Evolutionary conservation across 164 flowering plant species (phyloP), one percentile per base, ranked within the genome.

Genomic region (Hamamelis virginiana): DNA sequence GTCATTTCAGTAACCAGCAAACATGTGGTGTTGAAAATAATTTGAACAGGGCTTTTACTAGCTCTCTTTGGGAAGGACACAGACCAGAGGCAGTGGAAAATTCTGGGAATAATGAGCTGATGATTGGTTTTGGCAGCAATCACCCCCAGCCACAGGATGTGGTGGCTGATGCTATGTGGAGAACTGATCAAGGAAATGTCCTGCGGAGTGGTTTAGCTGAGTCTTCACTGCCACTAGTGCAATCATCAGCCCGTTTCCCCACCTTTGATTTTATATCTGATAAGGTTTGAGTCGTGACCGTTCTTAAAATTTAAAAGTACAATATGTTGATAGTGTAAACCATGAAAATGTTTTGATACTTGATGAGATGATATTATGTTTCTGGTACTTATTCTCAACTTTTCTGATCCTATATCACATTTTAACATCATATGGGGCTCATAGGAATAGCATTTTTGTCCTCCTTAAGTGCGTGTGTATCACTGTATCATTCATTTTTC

Each of bases 211-310:
- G 74, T 72, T 59, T 80, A 25, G 43, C 59, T 52, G 65, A 68
- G 70, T 18, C 77, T 65, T 62, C 83, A 63, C 60, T 71, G 57
- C 72, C 64, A 27, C 70, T 59, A 4, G 69, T 59, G 45, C 84
- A 75, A 62, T 51, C 78, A 43, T 72, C 86, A 21, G 60, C 71
- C 60, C 67, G 71, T 52, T 75, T 74, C 75, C 68, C 66, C n/a
- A 15, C 75, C 52, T 77, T 76, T 61, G 80, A 72, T 69, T 28
- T 72, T 41, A 41, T 66, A 14, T 63, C 80, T 38, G 67, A 74
- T 47, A 78, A 81, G 89, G 89, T 85, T 71, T 33, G 65, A 14
- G 22, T 3, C 45, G 15, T 69, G 51, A 16, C 64, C 64, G 51
- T 64, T 59, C 61, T 61, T 65, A 21, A 27, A 41, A 8, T 48